Percentiles rank a stretch among this genome's conserved stretches.
Evolutionary conservation across 352 stramenopile genomes (phyloP).

Genomic region (Pythium aquatile): DNA sequence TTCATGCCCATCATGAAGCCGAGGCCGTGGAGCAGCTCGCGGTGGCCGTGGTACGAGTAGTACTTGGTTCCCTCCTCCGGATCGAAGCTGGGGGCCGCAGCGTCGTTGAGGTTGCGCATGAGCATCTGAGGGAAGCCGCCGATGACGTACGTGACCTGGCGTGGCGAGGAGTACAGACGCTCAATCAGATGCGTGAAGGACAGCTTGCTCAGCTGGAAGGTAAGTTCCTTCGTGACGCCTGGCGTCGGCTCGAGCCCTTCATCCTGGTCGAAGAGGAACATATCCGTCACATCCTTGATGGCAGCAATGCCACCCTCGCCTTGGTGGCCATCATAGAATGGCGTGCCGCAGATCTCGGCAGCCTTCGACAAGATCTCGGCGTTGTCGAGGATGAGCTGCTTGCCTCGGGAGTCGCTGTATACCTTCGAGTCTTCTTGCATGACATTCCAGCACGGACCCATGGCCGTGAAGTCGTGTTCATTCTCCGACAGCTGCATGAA

Average conservation of each 20-base stretch:
- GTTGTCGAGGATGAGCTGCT: conserved; percentile 42
- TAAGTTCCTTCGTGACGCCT: conserved; percentile 47
- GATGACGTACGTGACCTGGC: conserved; percentile 64
- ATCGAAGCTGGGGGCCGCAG: conserved; percentile 30
- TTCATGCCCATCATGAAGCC: conserved; percentile 81
- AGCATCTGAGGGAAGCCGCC: conserved; percentile 67
- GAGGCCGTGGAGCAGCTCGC: conserved; percentile 75
- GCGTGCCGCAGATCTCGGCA: conserved; percentile 43
- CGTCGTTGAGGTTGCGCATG: conserved; percentile 58
- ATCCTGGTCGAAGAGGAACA: conserved; percentile 71
- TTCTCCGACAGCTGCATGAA: conserved; percentile 83
- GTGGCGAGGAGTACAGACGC: conserved; percentile 63
- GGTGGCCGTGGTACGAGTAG: conserved; percentile 76
- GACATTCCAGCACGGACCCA: conserved; percentile 58
- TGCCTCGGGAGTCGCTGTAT: conserved; percentile 42
- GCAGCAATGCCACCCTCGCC: conserved; percentile 43
- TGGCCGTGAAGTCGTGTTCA: conserved; percentile 77
- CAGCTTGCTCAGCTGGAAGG: conserved; percentile 49
- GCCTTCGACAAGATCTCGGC: conserved; percentile 37
- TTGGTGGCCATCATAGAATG: conserved; percentile 38
- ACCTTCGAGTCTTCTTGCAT: conserved; percentile 49
- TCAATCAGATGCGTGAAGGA: conserved; percentile 76
- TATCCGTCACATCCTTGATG: conserved; percentile 76
- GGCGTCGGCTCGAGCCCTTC: conserved; percentile 46
- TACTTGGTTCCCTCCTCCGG: conserved; percentile 52